These are phyloP conservation scores for Apiotrichum gamsii DNA, from an alignment of 1,284 basidiomycete species.

Conservation along the genomic window DNA sequence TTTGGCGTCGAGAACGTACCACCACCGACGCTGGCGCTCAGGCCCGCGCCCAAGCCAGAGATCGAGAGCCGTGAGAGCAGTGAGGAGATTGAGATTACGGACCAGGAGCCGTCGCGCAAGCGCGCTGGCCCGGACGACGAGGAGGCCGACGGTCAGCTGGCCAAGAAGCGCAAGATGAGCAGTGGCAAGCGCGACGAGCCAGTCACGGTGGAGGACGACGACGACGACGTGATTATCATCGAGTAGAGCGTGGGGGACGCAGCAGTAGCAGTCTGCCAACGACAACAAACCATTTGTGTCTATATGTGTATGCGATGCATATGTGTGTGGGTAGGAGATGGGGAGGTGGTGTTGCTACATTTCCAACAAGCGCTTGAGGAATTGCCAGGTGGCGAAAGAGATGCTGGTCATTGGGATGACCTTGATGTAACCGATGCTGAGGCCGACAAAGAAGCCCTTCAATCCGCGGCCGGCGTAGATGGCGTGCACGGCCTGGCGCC, in stretches of 20 bases:
- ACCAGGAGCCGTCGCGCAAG: neutral
- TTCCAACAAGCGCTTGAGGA: constrained; percentile 46
- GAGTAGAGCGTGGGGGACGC: neutral
- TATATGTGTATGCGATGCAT: constrained; percentile 8
- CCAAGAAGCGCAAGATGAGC: constrained; percentile 9
- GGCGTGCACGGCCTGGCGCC: constrained; percentile 65
- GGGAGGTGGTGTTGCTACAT: constrained; percentile 25
- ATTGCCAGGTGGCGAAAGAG: constrained; percentile 48
- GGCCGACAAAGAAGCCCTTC: constrained; percentile 87
- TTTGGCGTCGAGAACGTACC: constrained; percentile 17
- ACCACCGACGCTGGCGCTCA: constrained; percentile 8
- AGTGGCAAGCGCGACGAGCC: neutral
- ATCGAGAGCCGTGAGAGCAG: neutral
- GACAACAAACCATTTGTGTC: neutral
- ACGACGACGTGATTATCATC: constrained; percentile 5
- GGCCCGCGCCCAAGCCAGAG: constrained; percentile 3
- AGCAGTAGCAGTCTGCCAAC: neutral
- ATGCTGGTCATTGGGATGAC: constrained; percentile 87
- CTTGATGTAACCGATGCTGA: constrained; percentile 91
- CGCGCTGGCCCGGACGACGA: neutral
- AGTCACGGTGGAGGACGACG: constrained; percentile 25
- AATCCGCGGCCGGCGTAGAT: constrained; percentile 69
- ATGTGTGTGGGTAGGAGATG: constrained; percentile 4
- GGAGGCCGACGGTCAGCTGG: neutral
- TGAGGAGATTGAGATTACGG: constrained; percentile 1